Base-by-base conservation (phyloP, 345 rosid species). In the Pistacia integerrima region DNA sequence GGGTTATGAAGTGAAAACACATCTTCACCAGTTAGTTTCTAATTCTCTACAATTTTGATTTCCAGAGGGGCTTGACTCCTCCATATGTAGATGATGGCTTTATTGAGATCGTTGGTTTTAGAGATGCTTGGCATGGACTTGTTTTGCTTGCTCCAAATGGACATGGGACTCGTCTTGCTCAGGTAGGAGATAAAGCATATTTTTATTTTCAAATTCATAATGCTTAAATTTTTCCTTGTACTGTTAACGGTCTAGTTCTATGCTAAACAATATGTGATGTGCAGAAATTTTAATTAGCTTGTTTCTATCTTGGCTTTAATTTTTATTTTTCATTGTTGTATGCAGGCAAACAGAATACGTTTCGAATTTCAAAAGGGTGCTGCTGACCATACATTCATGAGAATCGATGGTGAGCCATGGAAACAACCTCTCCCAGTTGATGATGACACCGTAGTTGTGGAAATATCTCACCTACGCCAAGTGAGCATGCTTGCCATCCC, bases 331-430 rank as follows among this genome's bases (percentile, higher is more conserved):
- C 73, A 16, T 61, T 9, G 76, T 49, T 73, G 17, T 11, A 13
- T 76, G 30, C 48, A 89, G 95, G 90, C 95, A 55, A 82, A 70
- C 17, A 77, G 93, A 60, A 76, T 91, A 18, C 86, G 92, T 0
- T 91, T 91, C 1, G 93, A 89, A 86, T 88, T 89, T 70, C 77
- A 69, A 52, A 91, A 85, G 76, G 91, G 93, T 28, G 87, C 86
- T 22, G 89, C 87, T 10, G 80, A 83, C 20, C 84, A 88, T 67
- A 84, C 93, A 38, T 91, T 81, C 84, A 91, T 89, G 93, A 89
- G 95, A 46, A 85, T 91, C 17, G 95, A 91, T 69, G 95, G 95
- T 62, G 93, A 91, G 74, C 93, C 95, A 12, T 89, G 95, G 95
- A 89, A 89, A 82, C 95, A 91, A 72, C 95, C 93, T 10, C 87